phyloP scores from a whole-genome alignment of 495 filamentous ascomycete genomes.

The Stereocaulon alpinum region DNA sequence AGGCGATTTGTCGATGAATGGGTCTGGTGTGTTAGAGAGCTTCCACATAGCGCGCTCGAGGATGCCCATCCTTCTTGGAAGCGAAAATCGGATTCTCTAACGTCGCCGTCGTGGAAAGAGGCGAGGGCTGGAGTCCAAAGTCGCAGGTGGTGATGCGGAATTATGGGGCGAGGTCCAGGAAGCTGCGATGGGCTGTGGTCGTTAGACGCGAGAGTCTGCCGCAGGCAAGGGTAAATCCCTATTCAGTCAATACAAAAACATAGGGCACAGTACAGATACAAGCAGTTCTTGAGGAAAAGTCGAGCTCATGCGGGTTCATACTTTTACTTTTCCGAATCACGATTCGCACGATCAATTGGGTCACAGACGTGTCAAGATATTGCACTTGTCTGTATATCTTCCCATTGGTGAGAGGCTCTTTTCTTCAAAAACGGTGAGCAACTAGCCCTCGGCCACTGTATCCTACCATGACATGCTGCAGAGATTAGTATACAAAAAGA shows the following conservation, averaged over 20 bases:
- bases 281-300: no score
- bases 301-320: no score
- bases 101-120: neutral
- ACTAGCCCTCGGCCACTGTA: neutral
- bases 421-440: neutral
- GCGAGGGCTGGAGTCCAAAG: neutral
- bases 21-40: constrained; percentile 19
- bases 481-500: constrained; percentile 11
- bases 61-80: constrained; percentile 15
- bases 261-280: no score
- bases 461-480: neutral
- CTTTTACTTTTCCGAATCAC: neutral
- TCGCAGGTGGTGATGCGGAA: neutral
- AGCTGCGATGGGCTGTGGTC: neutral
- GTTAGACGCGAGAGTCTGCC: neutral
- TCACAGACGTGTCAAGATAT: neutral
- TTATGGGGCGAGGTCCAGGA: neutral
- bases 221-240: neutral
- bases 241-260: neutral
- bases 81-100: neutral
- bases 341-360: neutral
- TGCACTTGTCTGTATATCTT: neutral
- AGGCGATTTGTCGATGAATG: constrained; percentile 21
- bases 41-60: constrained; percentile 16
- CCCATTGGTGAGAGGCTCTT: neutral